Evolutionary conservation across 2,329 filamentous ascomycete genomes (phyloP), one percentile per base, ranked within the genome.

Genomic region (Dryadomyces quercivorus): DNA sequence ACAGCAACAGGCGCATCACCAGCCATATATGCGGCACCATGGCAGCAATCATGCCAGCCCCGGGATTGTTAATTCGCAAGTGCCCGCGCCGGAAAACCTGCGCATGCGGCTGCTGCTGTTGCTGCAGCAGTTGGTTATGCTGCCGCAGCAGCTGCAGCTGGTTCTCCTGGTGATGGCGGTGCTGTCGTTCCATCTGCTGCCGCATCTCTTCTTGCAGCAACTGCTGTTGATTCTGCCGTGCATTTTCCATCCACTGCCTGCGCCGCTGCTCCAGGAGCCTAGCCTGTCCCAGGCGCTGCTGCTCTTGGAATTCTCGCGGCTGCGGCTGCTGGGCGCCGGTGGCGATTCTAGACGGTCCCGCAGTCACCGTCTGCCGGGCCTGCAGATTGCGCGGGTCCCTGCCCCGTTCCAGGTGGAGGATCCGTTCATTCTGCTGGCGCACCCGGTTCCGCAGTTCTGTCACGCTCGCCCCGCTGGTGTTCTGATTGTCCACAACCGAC

Each of bases 11-110:
- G 8, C 81, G 75, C 40, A 80, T 67, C 1, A 83, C 60, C 52
- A 84, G 70, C 81, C 81, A 85, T 31, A 85, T 63, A 52, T 83
- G 75, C n/a, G 79, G 79, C 70, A 76, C 78, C n/a, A 80, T 53
- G 16, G 72, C 71, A 5, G 68, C 70, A 50, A 75, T 57, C 18
- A 70, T 67, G 2, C 62, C 68, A 0, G 65, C 64, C 3, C 64
- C 66, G 1, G 69, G 69, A 50, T 75, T 75, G 53, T 68, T 70
- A 8, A 64, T 66, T 51, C 72, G 72, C 26, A 58, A 8, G 13
- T 34, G 64, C 9, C 26, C 31, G 60, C 51, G 43, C n/a, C 26
- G 38, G 36, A 46, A 52, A 31, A 16, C 48, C 15, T 38, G 50
- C 10, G 38, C 44, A 15, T 44, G 20, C n/a, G 15, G 15, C 2